Evolutionary conservation across 2,329 filamentous ascomycete species (phyloP), one percentile per base, ranked within the genome.

Genomic region (Coleophoma crateriformis): DNA sequence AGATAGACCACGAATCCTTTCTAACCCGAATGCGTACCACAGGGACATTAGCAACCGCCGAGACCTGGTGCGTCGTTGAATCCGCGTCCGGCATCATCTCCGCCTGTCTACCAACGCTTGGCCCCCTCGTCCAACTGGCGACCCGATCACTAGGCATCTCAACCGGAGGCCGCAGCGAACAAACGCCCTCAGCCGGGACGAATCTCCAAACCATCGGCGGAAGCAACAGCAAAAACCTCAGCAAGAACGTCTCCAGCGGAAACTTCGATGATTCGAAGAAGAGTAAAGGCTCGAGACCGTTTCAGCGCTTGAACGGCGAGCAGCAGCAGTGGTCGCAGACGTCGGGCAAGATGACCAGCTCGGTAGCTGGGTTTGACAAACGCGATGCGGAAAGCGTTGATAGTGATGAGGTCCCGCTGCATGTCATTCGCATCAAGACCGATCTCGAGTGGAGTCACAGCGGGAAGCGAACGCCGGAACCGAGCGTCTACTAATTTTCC

Each of bases 391-490:
- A 33, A 4, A 32, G 20, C 27, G 27, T n/a, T 14, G 22, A 33
- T 32, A 27, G 41, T 3, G 41, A 44, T 32, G 41, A 44, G 41
- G 13, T 33, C 14, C 41, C 41, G 8, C 27, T 44, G 20, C 11
- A 44, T 22, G 35, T 7, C 35, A 44, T 44, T 8, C 20, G 13
- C 10, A 27, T 44, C 10, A 11, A 20, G 27, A 44, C 41, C 5
- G 41, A 44, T 44, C 35, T 38, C 11, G 41, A 44, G 41, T 44
- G 41, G 41, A 43, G 40, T 43, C 14, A 43, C 17, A 22, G 32
- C 12, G 19, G 17, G 7, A 43, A 43, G 40, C 20, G 13, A 14
- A 27, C 34, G 12, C 34, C 34, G 12, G 34, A 37, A 37, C 34
- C 34, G 34, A 19, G 19, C 2, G 19, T 2, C 3, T 19, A 19